Evolutionary conservation across 148 eudicot genomes (phyloP), one percentile per base, ranked within the genome.

Genomic region (Vaccinium darrowii): DNA sequence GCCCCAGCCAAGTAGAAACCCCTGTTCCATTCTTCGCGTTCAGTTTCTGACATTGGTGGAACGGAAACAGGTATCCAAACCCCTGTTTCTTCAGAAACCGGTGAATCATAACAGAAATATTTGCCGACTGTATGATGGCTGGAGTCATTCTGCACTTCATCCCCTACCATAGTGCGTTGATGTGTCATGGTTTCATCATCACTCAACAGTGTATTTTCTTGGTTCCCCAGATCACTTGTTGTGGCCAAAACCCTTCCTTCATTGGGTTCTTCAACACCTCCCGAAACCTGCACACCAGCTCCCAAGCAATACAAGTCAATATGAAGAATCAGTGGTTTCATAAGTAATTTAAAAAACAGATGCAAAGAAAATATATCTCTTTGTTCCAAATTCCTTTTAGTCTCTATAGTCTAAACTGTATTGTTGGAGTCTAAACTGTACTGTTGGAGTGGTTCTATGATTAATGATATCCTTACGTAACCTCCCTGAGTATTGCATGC

Each of bases 41-140:
- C 89, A 75, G 71, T 89, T 89, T 87, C 91, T 6, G 92, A 89
- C 85, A 92, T 83, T 53, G 92, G 92, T 49, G 94, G 94, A 80
- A 92, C 89, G 2, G 94, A 92, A 54, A 92, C 94, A 4, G 94
- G 94, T 83, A 92, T 92, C 94, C 94, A 92, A 54, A 89, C 88
- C 39, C 94, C 94, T 36, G 94, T 92, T 86, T 91, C 94, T 85
- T 92, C 94, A 69, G 91, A 88, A 83, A 89, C 86, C 13, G 94
- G 94, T 60, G 89, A 57, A 71, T 91, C 94, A 79, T 92, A 92
- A 54, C 82, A 85, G 84, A 92, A 91, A 73, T 87, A 86, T 65
- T 88, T 90, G 9, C 88, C 87, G 33, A 25, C 3, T 33, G 43
- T 13, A 52, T 84, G 12, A 73, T 79, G 86, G 85, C 54, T 84